Evolutionary conservation across 257 asterid genomes (phyloP).

Genomic region (Penstemon eatonii): DNA sequence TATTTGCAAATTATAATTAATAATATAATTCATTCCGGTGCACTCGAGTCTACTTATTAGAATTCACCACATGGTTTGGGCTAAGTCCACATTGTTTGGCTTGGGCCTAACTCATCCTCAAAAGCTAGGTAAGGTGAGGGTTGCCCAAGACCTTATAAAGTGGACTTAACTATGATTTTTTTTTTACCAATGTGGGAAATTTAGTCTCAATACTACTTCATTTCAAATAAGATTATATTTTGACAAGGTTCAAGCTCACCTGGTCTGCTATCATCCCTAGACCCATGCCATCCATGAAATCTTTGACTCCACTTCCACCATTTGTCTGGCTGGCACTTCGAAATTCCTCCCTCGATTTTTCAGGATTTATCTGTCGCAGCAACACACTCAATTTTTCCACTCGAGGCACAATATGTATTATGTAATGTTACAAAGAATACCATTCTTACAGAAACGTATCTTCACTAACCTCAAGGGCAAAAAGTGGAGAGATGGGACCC

Average conservation of each 20-base stretch:
- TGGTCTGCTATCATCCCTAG: constrained; percentile 91
- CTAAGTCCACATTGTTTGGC: too few relatives aligned
- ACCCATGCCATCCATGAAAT: constrained; percentile 99
- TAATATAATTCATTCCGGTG: background rate
- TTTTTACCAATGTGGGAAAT: too few relatives aligned
- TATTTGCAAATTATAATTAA: background rate
- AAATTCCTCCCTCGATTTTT: constrained; percentile 88
- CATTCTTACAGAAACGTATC: constrained; percentile 21
- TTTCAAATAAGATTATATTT: constrained; percentile 1
- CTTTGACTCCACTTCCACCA: constrained; percentile 91
- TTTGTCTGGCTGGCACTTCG: constrained; percentile 60
- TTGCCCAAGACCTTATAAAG: too few relatives aligned
- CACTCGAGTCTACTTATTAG: background rate
- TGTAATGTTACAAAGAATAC: constrained; percentile 1
- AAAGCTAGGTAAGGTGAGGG: too few relatives aligned
- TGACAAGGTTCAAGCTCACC: constrained; percentile 40
- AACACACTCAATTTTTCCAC: constrained; percentile 30
- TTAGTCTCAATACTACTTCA: background rate
- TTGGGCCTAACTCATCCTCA: too few relatives aligned
- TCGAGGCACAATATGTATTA: constrained; percentile 19
- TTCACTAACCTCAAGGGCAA: constrained; percentile 89
- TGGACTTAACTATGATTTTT: too few relatives aligned
- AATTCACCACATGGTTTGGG: too few relatives aligned
- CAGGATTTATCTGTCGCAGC: constrained; percentile 84
- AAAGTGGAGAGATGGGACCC: constrained; percentile 86